Percentiles rank a stretch among this genome's conserved stretches.
Evolutionary conservation across 192 early-diverging fungal species (phyloP).

Genomic region (Geranomyces variabilis): DNA sequence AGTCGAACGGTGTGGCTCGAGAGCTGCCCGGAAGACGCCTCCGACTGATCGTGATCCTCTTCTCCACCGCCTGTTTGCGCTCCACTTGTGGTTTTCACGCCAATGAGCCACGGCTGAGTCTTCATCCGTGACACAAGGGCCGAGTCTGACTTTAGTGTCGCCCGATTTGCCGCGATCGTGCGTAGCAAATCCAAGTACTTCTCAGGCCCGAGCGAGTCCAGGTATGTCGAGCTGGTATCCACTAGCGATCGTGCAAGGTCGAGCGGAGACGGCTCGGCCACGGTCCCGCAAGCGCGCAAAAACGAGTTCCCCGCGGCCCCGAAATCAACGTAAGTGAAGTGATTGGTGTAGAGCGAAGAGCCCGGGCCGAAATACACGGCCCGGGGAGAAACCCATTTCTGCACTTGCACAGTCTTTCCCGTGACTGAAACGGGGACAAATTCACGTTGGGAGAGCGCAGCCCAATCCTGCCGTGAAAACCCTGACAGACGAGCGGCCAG

Average conservation of each 20-base stretch:
- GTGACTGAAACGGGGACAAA: neutral
- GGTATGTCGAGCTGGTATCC: constrained; percentile 57
- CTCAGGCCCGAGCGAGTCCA: constrained; percentile 61
- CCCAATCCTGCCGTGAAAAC: constrained; percentile 7
- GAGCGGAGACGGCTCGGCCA: constrained; percentile 72
- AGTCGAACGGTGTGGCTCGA: constrained; percentile 58
- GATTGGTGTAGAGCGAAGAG: constrained; percentile 1
- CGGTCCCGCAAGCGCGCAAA: constrained; percentile 80
- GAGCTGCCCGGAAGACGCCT: no score
- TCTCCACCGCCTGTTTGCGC: neutral
- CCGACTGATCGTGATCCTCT: neutral
- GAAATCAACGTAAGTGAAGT: constrained; percentile 61
- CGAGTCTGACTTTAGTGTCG: constrained; percentile 43
- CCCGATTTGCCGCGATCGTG: constrained; percentile 71
- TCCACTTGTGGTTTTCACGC: constrained; percentile 44
- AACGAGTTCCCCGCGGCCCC: constrained; percentile 74
- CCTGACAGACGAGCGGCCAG: constrained; percentile 60
- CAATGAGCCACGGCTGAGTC: constrained; percentile 66
- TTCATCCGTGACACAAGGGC: constrained; percentile 64
- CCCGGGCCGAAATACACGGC: constrained; percentile 21
- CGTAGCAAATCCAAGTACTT: constrained; percentile 71
- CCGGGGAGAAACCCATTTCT: constrained; percentile 11
- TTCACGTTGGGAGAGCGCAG: neutral
- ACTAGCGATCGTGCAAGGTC: constrained; percentile 74
- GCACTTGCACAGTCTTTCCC: neutral